Conservation (phyloP, 306 rosid genomes). For the Lupinus albus region DNA sequence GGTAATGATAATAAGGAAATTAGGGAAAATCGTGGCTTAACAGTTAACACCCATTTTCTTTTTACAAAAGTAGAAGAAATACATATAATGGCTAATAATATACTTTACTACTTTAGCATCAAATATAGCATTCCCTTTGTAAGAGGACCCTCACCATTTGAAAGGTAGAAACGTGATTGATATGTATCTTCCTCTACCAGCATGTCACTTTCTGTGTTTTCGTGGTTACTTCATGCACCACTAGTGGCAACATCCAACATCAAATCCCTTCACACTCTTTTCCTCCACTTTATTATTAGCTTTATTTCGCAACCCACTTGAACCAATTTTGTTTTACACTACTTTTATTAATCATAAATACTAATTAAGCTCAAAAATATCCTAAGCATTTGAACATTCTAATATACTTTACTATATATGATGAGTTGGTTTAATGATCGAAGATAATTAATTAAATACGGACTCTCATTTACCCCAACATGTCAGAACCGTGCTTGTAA, state of each 20-base stretch:
- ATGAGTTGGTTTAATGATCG: too few relatives aligned
- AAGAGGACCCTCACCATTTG: constrained; percentile 28
- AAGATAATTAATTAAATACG: too few relatives aligned
- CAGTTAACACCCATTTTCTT: too few relatives aligned
- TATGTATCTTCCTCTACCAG: constrained; percentile 34
- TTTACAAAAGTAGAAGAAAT: too few relatives aligned
- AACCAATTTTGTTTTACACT: not conserved
- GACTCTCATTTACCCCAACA: too few relatives aligned
- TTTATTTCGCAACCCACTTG: constrained; percentile 27
- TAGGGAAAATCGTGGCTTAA: not conserved
- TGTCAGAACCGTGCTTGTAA: too few relatives aligned
- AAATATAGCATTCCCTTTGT: constrained; percentile 32
- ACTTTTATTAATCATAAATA: too few relatives aligned
- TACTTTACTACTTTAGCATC: constrained; percentile 37
- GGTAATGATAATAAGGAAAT: not conserved
- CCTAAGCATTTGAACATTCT: too few relatives aligned
- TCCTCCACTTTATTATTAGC: constrained; percentile 9
- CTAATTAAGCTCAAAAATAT: too few relatives aligned
- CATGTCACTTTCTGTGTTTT: constrained; percentile 55
- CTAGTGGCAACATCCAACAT: constrained; percentile 25
- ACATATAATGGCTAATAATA: constrained; percentile 30
- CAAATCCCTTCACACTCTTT: constrained; percentile 22
- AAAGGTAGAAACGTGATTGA: constrained; percentile 31
- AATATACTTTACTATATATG: too few relatives aligned
- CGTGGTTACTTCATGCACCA: constrained; percentile 52